Evolutionary conservation across 2,329 filamentous ascomycete genomes (phyloP).

Genomic region (Colletotrichum higginsianum): DNA sequence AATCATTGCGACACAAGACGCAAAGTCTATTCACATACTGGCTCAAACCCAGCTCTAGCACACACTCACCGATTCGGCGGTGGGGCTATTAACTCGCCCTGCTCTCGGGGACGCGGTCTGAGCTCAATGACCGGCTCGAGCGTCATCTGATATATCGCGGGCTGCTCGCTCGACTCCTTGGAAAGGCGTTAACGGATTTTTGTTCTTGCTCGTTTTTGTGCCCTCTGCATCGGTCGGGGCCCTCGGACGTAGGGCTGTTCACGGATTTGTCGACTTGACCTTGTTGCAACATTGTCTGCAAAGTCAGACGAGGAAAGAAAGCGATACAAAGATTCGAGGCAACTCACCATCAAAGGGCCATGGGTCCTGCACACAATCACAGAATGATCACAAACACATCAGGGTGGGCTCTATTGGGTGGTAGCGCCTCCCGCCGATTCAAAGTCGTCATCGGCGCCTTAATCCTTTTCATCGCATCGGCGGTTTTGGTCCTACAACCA

Average conservation of each 20-base stretch:
- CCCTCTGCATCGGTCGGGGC: too few relatives aligned
- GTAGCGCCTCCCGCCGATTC: constrained; percentile 20
- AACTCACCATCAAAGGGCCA: constrained; percentile 4
- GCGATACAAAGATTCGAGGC: neutral
- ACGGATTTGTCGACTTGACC: too few relatives aligned
- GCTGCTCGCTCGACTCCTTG: constrained; percentile 20
- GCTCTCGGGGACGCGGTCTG: constrained; percentile 13
- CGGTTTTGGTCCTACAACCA: constrained; percentile 17
- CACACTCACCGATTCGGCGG: neutral
- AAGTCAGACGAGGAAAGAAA: neutral
- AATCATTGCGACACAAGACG: constrained; percentile 30
- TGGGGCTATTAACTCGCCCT: neutral
- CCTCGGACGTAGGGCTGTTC: too few relatives aligned
- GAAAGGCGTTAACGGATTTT: neutral
- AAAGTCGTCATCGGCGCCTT: constrained; percentile 23
- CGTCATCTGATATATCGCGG: constrained; percentile 36
- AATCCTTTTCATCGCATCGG: constrained; percentile 23
- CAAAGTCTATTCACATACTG: constrained; percentile 31
- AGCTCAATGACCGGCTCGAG: constrained; percentile 27
- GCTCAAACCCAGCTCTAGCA: neutral
- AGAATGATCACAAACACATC: constrained; percentile 23
- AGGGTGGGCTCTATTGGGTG: constrained; percentile 9
- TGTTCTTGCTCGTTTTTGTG: too few relatives aligned
- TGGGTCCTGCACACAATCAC: constrained; percentile 26
- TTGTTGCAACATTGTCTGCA: neutral